Percentiles rank a stretch among this genome's conserved stretches.
Evolutionary conservation across 2,329 filamentous ascomycete genomes (phyloP).

Genomic region (Paraconiothyrium sp.): DNA sequence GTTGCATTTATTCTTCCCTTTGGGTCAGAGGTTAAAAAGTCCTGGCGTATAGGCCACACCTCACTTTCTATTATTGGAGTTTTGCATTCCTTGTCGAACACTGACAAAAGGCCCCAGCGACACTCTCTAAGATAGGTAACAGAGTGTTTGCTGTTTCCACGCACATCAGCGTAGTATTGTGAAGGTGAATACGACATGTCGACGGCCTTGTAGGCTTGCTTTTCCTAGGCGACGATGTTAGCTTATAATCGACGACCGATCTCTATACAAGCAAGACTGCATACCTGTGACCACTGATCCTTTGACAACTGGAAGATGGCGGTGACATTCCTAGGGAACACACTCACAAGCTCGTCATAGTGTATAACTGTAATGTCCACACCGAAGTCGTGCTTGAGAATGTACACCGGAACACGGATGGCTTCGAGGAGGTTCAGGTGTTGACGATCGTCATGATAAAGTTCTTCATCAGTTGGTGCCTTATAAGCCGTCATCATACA

Average conservation of each 20-base stretch:
- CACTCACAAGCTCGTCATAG: constrained; percentile 25
- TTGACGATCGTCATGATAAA: not conserved
- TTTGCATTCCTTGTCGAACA: not conserved
- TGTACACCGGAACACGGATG: constrained; percentile 29
- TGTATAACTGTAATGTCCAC: constrained; percentile 28
- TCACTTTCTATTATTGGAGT: not conserved
- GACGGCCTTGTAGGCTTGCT: not conserved
- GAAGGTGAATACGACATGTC: constrained; percentile 1
- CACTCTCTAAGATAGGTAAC: too few relatives aligned
- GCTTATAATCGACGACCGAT: not conserved
- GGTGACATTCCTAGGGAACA: constrained; percentile 30
- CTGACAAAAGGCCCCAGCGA: constrained; percentile 2
- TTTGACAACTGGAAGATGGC: constrained; percentile 26
- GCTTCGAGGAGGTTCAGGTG: constrained; percentile 30
- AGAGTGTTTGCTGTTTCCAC: too few relatives aligned
- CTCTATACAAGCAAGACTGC: not conserved
- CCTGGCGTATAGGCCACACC: not conserved
- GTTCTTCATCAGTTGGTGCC: not conserved
- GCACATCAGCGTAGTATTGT: not conserved
- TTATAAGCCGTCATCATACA: constrained; percentile 29
- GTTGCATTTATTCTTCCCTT: not conserved
- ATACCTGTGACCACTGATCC: constrained; percentile 31
- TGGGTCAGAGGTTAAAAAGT: not conserved
- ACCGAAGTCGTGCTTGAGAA: constrained; percentile 26
- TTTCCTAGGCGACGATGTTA: not conserved